Evolutionary conservation across 1,284 basidiomycete species (phyloP).

Genomic region (Austroboletus novae-zelandiae): DNA sequence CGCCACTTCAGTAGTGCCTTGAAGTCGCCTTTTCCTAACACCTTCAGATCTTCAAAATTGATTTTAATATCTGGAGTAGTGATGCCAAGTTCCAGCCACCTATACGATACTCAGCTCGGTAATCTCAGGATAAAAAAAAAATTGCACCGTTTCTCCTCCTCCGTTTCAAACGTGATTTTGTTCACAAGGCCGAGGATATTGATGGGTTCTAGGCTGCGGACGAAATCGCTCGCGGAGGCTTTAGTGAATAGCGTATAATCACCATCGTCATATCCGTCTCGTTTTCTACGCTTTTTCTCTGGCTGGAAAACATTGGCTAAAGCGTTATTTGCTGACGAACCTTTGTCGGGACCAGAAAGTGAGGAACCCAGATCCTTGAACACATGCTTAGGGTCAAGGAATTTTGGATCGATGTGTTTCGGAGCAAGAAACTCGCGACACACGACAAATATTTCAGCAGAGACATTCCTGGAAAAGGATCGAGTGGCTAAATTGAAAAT

Average conservation of each 20-base stretch:
- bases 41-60: conserved; percentile 92
- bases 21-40: conserved; percentile 97
- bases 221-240: conserved; percentile 71
- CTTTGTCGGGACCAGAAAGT: conserved; percentile 50
- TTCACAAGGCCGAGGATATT: conserved; percentile 82
- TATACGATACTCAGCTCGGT: conserved; percentile 25
- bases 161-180: conserved; percentile 78
- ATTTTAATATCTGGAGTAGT: conserved; percentile 81
- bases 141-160: conserved; percentile 80
- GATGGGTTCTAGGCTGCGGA: conserved; percentile 74
- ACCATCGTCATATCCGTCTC: conserved; percentile 96
- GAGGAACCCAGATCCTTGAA: conserved; percentile 85
- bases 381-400: conserved; percentile 96
- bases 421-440: conserved; percentile 96
- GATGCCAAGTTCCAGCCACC: conserved; percentile 71
- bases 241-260: conserved; percentile 90
- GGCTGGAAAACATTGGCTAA: conserved; percentile 95
- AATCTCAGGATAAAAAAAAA: conserved; percentile 1
- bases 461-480: conserved; percentile 77
- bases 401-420: conserved; percentile 95
- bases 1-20: conserved; percentile 94
- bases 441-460: conserved; percentile 99
- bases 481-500: conserved; percentile 1
- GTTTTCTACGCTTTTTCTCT: conserved; percentile 91
- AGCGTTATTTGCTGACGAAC: conserved; percentile 54